Conservation (phyloP, 305 asterid species). For the Fraxinus velutina region DNA sequence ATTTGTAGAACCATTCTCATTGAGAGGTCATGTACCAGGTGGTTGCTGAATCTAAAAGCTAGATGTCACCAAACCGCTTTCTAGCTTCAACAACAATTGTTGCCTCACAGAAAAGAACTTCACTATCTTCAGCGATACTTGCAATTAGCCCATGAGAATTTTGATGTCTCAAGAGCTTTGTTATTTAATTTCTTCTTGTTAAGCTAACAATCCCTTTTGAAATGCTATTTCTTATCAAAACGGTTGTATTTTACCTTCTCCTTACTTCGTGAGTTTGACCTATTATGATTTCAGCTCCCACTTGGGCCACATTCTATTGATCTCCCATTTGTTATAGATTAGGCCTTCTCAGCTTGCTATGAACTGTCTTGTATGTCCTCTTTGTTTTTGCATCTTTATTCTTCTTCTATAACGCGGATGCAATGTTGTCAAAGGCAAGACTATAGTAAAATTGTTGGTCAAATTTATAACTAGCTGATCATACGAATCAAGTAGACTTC, state of each 20-base stretch:
- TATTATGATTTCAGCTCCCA: not conserved
- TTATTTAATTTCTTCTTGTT: not conserved
- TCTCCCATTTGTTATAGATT: not conserved
- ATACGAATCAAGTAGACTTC: not conserved
- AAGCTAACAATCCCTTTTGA: not conserved
- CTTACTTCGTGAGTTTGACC: not conserved
- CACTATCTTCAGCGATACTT: not conserved
- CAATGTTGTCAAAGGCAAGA: not conserved
- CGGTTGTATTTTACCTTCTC: not conserved
- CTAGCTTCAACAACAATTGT: not conserved
- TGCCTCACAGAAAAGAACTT: not conserved
- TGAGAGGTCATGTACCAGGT: not conserved
- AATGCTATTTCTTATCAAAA: not conserved
- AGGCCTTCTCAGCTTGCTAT: not conserved
- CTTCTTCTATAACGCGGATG: not conserved
- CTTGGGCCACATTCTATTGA: not conserved
- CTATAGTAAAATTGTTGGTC: not conserved
- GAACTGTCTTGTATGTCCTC: not conserved
- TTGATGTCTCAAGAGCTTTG: not conserved
- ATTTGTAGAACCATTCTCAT: not conserved
- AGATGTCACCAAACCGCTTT: too few species aligned
- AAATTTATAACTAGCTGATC: not conserved
- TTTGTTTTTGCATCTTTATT: not conserved
- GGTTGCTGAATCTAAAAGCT: not conserved
- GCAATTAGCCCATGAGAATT: not conserved